Evolutionary conservation across 2,329 filamentous ascomycete species (phyloP), one percentile per base, ranked within the genome.

Genomic region (Neofusicoccum kwambonambiense): DNA sequence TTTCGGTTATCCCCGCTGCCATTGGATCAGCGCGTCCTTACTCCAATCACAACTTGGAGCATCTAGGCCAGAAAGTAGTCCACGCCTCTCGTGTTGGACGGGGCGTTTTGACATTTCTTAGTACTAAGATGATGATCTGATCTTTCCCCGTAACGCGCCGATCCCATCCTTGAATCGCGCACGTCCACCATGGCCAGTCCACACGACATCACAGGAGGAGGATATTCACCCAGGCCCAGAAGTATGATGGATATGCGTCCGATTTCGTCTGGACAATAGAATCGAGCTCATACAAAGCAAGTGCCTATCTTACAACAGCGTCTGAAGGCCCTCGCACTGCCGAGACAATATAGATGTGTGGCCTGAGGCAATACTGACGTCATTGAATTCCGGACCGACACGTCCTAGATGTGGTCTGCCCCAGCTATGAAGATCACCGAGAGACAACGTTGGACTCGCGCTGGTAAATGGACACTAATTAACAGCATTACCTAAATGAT

Each of bases 51-150:
- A 31, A 31, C 27, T 31, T 31, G 1, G 27, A 31, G 27, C 27
- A 31, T 31, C 1, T 31, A 7, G 27, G 27, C 27, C 27, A 31
- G 27, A 7, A 31, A 31, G 6, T 5, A 31, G 27, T 31, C 27
- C 7, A 7, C 27, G 27, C 27, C 27, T 31, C 27, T 31, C 27
- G 27, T 31, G 4, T 31, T 31, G 27, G 27, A 31, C 6, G 27
- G 27, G 27, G 27, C 27, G 49, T 13, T 7, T 34, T n/a, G 31
- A 19, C 15, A n/a, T 35, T 27, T 12, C 58, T 44, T 52, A 83
- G 83, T 66, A 83, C 79, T 22, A 68, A 22, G 22, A 50, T 39
- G 31, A 58, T 42, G 49, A 51, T 51, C 31, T 35, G 13, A 74
- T 68, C 34, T 52, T 61, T 12, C 7, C 15, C 19, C 8, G 7